Conservation (phyloP, 1,139 yeast genomes). For the Pichia norvegensis region DNA sequence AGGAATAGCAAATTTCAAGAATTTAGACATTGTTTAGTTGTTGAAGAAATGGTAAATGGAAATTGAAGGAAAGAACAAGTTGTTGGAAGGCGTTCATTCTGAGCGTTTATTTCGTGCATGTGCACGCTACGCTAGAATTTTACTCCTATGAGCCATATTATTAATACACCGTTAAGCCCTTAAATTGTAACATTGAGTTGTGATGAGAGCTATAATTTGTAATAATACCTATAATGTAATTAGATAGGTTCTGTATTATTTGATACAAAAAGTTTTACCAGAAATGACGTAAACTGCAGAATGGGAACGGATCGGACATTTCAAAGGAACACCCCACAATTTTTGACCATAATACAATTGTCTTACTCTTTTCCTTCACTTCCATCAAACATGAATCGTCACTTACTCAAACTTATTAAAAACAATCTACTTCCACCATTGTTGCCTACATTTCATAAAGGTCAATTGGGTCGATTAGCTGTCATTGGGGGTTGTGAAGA, state of each 20-base stretch:
- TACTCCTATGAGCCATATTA: too few species aligned
- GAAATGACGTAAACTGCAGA: neutral
- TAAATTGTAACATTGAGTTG: too few species aligned
- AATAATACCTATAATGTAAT: too few species aligned
- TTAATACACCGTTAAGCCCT: too few species aligned
- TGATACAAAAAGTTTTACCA: too few species aligned
- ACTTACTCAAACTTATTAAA: slow-evolving; percentile 26
- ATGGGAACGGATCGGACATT: neutral
- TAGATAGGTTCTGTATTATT: too few species aligned
- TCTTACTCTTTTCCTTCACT: neutral
- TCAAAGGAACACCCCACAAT: too few species aligned
- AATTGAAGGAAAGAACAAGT: neutral
- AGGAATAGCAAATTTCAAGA: slow-evolving; percentile 31
- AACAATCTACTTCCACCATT: slow-evolving; percentile 65
- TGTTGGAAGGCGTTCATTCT: too few species aligned
- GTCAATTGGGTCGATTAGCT: slow-evolving; percentile 80
- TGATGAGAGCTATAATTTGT: too few species aligned
- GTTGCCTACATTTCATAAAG: slow-evolving; percentile 67
- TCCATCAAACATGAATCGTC: neutral
- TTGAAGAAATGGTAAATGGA: neutral
- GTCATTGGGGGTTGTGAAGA: slow-evolving; percentile 94
- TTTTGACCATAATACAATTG: too few species aligned
- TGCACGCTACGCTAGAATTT: too few species aligned
- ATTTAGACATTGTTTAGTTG: slow-evolving; percentile 15
- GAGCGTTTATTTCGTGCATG: too few species aligned